A percentile compares a stretch with the other conserved stretches of the same genome.
phyloP scores from a whole-genome alignment of 495 filamentous ascomycete species.

The Hypoxylon cercidicola region DNA sequence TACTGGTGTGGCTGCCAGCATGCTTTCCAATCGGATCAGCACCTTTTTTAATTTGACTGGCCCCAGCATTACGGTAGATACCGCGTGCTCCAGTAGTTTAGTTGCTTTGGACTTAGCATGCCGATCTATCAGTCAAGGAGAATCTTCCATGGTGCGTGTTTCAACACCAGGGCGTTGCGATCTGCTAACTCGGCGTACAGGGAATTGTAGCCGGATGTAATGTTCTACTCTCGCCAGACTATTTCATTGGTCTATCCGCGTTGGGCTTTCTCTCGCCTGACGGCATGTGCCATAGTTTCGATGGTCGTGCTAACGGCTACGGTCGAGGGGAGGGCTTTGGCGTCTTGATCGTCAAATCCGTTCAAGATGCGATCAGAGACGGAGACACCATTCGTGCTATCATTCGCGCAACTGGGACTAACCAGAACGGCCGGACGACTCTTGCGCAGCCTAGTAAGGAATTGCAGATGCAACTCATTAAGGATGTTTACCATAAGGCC shows the following conservation, averaged over 20 bases:
- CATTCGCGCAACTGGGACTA: conserved; percentile 60
- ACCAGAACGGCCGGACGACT: conserved; percentile 59
- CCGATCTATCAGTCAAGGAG: conserved; percentile 63
- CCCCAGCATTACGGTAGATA: conserved; percentile 75
- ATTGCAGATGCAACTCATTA: conserved; percentile 59
- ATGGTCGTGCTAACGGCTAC: conserved; percentile 66
- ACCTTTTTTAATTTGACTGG: conserved; percentile 63
- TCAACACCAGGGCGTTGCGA: conserved; percentile 47
- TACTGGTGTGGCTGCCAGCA: background rate
- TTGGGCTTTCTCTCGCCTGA: conserved; percentile 44
- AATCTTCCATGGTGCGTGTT: conserved; percentile 52
- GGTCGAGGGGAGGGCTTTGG: conserved; percentile 65
- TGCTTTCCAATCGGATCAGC: conserved; percentile 15
- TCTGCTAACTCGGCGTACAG: conserved; percentile 1
- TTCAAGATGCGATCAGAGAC: conserved; percentile 56
- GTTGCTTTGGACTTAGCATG: conserved; percentile 68
- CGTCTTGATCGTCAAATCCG: conserved; percentile 61
- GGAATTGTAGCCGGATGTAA: conserved; percentile 60
- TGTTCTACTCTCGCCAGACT: conserved; percentile 56
- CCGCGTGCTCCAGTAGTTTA: conserved; percentile 76
- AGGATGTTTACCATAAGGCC: conserved; percentile 53
- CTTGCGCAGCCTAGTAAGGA: conserved; percentile 60
- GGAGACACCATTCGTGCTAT: conserved; percentile 64
- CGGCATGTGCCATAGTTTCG: conserved; percentile 62
- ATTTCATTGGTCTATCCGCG: conserved; percentile 20